Evolutionary conservation across 257 asterid species (phyloP), one percentile per base, ranked within the genome.

Genomic region (Jacaranda copaia): DNA sequence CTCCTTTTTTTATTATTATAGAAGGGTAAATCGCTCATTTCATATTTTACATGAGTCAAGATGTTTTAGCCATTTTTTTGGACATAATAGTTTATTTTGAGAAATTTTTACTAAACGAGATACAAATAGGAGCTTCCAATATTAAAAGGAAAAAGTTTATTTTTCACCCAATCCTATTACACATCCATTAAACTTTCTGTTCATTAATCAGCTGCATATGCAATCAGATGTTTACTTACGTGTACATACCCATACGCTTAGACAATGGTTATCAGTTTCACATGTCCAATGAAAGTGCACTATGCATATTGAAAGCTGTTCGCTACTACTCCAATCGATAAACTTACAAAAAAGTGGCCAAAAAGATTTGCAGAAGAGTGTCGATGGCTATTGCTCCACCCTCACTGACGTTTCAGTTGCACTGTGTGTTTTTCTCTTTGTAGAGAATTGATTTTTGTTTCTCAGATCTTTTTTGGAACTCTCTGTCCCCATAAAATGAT

Each of bases 401-500:
- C 78, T 69, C 56, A 68, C 75, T 20, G n/a, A n/a, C n/a, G n/a
- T n/a, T 19, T 43, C 74, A 36, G 60, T 62, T 52, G 39, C 66
- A 18, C 79, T 80, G 62, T 60, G n/a, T 75, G 35, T 5, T 42
- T 16, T 16, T 73, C 78, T 70, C 74, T 62, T 40, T 49, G n/a
- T 69, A 20, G 32, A 79, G 60, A 74, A 42, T 77, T 74, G 68
- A 69, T 5, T 69, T 46, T 32, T 20, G 66, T 63, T 53, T 40
- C 42, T 55, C 74, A 61, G 63, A 52, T 53, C 9, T 68, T 36
- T 70, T 43, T 56, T 53, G 70, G 70, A 63, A 40, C 73, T 62
- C 66, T 56, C 42, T 66, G 79, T 67, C 79, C 79, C 79, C 79
- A 46, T 66, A 78, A 46, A 56, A 65, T 79, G 65, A 57, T 65